Evolutionary conservation across 1,284 basidiomycete species (phyloP).

Genomic region (Cryptococcus sp.): DNA sequence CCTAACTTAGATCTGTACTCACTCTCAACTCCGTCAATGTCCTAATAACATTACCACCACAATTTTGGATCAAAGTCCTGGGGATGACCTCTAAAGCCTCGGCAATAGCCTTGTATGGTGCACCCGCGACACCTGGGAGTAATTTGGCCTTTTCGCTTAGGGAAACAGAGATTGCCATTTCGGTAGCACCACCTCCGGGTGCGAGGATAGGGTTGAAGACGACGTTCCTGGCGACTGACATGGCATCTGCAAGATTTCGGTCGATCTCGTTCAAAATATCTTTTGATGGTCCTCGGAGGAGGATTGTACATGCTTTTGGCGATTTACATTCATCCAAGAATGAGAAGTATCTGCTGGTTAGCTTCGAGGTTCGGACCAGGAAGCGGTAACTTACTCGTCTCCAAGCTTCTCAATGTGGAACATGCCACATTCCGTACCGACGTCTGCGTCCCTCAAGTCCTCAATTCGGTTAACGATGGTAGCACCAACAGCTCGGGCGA

Average conservation of each 20-base stretch:
- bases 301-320: constrained; percentile 98
- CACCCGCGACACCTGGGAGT: constrained; percentile 78
- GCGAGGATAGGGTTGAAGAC: constrained; percentile 90
- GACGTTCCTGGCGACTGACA: constrained; percentile 94
- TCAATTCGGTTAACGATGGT: constrained; percentile 97
- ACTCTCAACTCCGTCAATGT: constrained; percentile 84
- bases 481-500: constrained; percentile 90
- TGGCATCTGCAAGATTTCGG: constrained; percentile 94
- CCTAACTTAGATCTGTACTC: constrained; percentile 35
- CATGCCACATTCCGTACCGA: constrained; percentile 88
- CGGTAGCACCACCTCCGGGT: constrained; percentile 93
- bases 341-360: constrained; percentile 75
- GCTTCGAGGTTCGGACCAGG: neutral
- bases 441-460: constrained; percentile 84
- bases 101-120: constrained; percentile 85
- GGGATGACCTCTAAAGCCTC: constrained; percentile 99
- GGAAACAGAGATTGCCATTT: constrained; percentile 94
- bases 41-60: constrained; percentile 90
- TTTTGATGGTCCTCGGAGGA: constrained; percentile 96
- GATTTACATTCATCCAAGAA: constrained; percentile 87
- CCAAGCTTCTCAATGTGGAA: constrained; percentile 97
- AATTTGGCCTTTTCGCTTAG: constrained; percentile 76
- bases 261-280: constrained; percentile 98
- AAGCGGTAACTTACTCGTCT: constrained; percentile 68
- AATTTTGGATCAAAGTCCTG: constrained; percentile 90